phyloP scores from a whole-genome alignment of 768 basidiomycete species.

The Phylloporus rhodoxanthus region DNA sequence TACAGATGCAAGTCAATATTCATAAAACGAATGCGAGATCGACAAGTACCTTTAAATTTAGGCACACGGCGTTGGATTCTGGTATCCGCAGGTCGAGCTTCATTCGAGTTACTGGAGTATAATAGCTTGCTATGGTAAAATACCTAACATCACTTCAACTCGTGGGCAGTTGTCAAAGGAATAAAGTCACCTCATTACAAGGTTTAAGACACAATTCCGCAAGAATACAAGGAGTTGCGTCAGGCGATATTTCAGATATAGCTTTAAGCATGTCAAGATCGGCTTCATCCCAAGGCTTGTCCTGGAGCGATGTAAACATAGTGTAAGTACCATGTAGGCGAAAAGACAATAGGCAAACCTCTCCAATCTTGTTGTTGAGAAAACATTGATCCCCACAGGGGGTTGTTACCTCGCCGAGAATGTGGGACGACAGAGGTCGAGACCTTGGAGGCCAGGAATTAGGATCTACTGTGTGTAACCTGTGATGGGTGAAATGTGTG shows the following conservation, averaged over 20 bases:
- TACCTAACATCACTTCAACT: constrained; percentile 18
- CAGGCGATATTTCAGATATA: constrained; percentile 40
- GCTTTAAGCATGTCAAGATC: constrained; percentile 38
- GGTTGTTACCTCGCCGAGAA: constrained; percentile 3
- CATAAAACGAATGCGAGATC: not conserved
- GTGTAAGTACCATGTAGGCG: not conserved
- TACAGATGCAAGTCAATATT: constrained; percentile 12
- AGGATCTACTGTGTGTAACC: constrained; percentile 16
- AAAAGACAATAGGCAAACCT: constrained; percentile 11
- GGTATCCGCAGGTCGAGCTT: not conserved
- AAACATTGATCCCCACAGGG: constrained; percentile 30
- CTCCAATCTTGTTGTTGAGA: constrained; percentile 7
- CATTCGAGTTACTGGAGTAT: not conserved
- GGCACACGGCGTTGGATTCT: constrained; percentile 7
- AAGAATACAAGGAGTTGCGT: constrained; percentile 48
- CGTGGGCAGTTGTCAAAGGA: not conserved
- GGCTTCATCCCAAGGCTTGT: constrained; percentile 34
- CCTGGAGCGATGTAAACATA: constrained; percentile 1
- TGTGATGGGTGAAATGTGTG: constrained; percentile 16
- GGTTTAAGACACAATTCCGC: constrained; percentile 51
- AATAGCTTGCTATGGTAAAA: constrained; percentile 17
- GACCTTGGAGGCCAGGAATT: constrained; percentile 13
- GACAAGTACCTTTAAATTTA: constrained; percentile 19
- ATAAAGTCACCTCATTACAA: constrained; percentile 47
- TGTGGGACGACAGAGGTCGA: not conserved